phyloP scores from a whole-genome alignment of 2,329 filamentous ascomycete genomes.

The Alternaria brassicae region DNA sequence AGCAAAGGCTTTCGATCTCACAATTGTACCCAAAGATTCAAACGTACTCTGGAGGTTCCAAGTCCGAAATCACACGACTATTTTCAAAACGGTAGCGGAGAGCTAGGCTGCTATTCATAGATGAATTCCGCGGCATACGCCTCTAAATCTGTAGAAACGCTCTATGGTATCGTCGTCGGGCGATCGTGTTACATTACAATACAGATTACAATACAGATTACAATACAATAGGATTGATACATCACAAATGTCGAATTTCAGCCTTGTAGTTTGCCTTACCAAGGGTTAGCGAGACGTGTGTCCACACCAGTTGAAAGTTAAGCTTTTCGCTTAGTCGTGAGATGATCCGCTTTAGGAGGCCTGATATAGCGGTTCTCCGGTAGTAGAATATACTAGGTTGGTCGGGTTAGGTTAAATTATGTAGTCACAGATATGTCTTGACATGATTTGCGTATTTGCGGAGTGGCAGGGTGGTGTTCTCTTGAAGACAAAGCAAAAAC shows the following conservation, averaged over 20 bases:
- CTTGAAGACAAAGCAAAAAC: neutral
- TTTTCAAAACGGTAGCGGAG: neutral
- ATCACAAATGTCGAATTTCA: neutral
- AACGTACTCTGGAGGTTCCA: neutral
- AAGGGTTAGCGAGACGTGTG: constrained; percentile 4
- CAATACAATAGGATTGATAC: neutral
- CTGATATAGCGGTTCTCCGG: neutral
- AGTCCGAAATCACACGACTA: neutral
- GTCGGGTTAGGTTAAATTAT: neutral
- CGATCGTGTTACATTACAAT: neutral
- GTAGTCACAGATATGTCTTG: neutral
- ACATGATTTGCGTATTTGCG: neutral
- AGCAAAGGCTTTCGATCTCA: neutral
- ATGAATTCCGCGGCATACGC: neutral
- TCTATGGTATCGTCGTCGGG: neutral
- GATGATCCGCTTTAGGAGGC: constrained; percentile 2
- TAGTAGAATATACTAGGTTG: neutral
- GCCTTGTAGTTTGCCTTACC: constrained; percentile 20
- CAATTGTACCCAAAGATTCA: neutral
- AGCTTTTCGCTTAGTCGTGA: constrained; percentile 12
- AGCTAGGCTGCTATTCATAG: neutral
- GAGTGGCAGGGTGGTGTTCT: neutral
- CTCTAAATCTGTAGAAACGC: neutral
- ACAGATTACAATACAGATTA: neutral
- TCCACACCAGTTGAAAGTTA: neutral